These are phyloP conservation scores for Gelatoporia subvermispora DNA, from an alignment of 768 basidiomycete genomes.

Conservation along the genomic window DNA sequence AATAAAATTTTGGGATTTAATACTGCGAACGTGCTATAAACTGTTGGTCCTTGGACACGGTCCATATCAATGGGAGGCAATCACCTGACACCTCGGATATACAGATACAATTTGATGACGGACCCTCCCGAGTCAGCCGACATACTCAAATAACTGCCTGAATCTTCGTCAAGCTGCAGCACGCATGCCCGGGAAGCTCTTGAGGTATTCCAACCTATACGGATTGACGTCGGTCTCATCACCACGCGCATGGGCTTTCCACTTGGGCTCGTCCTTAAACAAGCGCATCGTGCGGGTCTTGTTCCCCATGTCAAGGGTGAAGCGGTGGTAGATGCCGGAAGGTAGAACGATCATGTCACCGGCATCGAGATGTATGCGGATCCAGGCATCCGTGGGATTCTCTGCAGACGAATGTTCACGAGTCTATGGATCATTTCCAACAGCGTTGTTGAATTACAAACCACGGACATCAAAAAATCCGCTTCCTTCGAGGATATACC, in stretches of 20 bases:
- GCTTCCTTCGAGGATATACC: constrained; percentile 80
- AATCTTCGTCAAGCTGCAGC: not conserved
- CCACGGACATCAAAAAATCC: constrained; percentile 93
- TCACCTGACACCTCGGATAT: too few relatives aligned
- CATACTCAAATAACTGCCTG: too few relatives aligned
- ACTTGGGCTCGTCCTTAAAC: constrained; percentile 94
- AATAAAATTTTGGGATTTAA: too few relatives aligned
- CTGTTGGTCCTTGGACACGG: too few relatives aligned
- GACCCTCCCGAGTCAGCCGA: too few relatives aligned
- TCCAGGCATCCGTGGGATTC: constrained; percentile 67
- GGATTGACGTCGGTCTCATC: constrained; percentile 58
- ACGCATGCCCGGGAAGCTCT: constrained; percentile 28
- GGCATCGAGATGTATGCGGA: constrained; percentile 67
- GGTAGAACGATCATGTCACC: constrained; percentile 88
- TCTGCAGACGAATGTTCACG: constrained; percentile 36
- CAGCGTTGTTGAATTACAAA: constrained; percentile 27
- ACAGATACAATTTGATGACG: too few relatives aligned
- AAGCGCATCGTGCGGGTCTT: constrained; percentile 73
- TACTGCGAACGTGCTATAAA: too few relatives aligned
- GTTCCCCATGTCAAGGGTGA: constrained; percentile 79
- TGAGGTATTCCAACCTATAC: constrained; percentile 58
- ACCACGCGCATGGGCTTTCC: constrained; percentile 72
- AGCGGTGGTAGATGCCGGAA: constrained; percentile 91
- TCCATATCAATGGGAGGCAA: too few relatives aligned
- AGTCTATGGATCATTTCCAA: not conserved